Conservation (phyloP, 805 yeast genomes). For the Ogataea salicorniae region DNA sequence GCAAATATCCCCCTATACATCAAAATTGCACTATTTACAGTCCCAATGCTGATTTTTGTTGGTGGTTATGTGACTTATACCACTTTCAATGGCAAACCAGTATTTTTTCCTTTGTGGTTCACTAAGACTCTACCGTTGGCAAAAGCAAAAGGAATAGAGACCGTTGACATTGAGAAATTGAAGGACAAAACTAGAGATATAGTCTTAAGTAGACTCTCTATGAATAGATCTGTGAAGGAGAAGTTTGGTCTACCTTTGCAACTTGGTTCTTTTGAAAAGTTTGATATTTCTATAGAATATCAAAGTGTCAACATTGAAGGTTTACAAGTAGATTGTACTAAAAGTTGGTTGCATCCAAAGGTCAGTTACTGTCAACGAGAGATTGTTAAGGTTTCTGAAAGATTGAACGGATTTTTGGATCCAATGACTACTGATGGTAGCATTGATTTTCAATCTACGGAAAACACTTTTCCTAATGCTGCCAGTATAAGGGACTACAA, state of each 20-base stretch:
- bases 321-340: conserved; percentile 26
- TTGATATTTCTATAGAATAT: conserved; percentile 28
- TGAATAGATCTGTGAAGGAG: conserved; percentile 25
- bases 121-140: conserved; percentile 23
- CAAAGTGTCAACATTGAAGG: conserved; percentile 29
- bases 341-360: conserved; percentile 24
- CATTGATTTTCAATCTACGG: conserved; percentile 20
- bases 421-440: conserved; percentile 24
- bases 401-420: conserved; percentile 27
- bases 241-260: conserved; percentile 30
- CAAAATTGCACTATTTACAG: conserved; percentile 14
- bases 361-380: conserved; percentile 21
- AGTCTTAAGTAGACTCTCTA: conserved; percentile 25
- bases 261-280: conserved; percentile 24
- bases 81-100: conserved; percentile 25
- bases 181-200: conserved; percentile 21
- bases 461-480: conserved; percentile 20
- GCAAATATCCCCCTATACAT: conserved; percentile 14
- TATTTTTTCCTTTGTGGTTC: conserved; percentile 29
- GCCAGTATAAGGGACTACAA: conserved; percentile 24
- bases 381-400: conserved; percentile 22
- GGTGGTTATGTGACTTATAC: conserved; percentile 27
- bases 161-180: conserved; percentile 26
- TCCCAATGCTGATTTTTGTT: conserved; percentile 19
- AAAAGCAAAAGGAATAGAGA: conserved; percentile 23